Base-by-base conservation (phyloP, 2,329 filamentous ascomycete genomes). In the Verticillium albo-atrum region DNA sequence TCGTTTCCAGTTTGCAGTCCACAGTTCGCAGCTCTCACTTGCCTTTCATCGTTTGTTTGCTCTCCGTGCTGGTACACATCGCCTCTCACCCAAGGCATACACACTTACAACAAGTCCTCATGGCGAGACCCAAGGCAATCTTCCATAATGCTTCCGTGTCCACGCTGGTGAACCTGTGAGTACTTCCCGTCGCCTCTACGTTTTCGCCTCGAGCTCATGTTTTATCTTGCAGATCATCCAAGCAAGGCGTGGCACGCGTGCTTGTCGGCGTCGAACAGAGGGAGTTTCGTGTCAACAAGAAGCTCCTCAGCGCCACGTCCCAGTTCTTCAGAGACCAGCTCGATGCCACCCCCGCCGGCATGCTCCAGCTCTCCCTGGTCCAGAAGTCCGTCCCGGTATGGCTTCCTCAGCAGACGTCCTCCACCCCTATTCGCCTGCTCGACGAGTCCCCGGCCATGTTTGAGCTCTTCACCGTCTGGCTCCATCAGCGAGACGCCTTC, bases 401-500 rank as follows among this genome's bases (percentile, higher is more conserved):
- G 75, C 71, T 78, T 6, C 61, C 58, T 25, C 59, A 63, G 20
- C 63, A 63, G 57, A 61, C 58, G 17, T 28, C 53, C 54, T 59
- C 58, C 23, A 52, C n/a, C 53, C 55, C 56, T 35, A 66, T 78
- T 34, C 73, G 70, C 67, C 71, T 78, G 4, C 76, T 80, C 0
- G 73, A 74, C 61, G 80, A 84, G 67, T 76, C 76, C 1, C 71
- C 80, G 20, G 72, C 78, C 66, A 81, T 82, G 75, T 83, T 85
- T 65, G 76, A 78, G 64, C 72, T 83, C 35, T 83, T 84, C 65
- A 73, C 80, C 51, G 72, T 81, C 52, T 84, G 81, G 80, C 74
- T 85, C 26, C 80, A 83, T 67, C 57, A 60, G 20, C 55, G 54
- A 0, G 73, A 74, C 23, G 68, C 68, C 27, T 83, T 83, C 65